These are phyloP conservation scores for Acanthamoeba sp. DNA, from an alignment of 208 protist species.

Conservation along the genomic window DNA sequence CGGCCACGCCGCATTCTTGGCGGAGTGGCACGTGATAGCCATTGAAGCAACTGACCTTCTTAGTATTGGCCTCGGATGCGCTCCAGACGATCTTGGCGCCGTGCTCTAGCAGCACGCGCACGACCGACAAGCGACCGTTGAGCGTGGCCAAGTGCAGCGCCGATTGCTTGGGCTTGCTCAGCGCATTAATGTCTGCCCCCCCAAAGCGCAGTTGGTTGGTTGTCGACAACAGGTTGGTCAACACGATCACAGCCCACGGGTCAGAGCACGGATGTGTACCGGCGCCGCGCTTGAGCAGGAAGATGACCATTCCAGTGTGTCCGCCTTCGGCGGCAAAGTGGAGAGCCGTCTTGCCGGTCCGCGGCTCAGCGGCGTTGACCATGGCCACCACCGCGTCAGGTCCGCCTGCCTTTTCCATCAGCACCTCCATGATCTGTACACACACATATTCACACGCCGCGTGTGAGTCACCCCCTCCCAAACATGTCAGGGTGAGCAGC, in stretches of 20 bases:
- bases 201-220: no score
- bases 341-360: slow-evolving; percentile 23
- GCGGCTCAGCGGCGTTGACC: background rate
- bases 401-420: background rate
- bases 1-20: no score
- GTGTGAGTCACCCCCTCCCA: no score
- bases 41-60: background rate
- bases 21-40: no score
- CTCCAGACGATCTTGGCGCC: background rate
- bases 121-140: background rate
- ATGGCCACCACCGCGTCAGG: background rate
- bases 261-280: background rate
- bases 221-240: no score
- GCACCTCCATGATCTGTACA: background rate
- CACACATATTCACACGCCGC: no score
- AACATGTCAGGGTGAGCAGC: no score
- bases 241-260: background rate
- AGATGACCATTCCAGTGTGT: background rate
- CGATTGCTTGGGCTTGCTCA: background rate
- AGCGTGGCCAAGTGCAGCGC: background rate
- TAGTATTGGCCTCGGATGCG: background rate
- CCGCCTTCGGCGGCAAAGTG: background rate
- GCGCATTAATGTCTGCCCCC: background rate
- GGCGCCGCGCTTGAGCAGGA: background rate
- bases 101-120: background rate